Evolutionary conservation across 352 stramenopile species (phyloP).

Genomic region (Stramenopiles sp.): DNA sequence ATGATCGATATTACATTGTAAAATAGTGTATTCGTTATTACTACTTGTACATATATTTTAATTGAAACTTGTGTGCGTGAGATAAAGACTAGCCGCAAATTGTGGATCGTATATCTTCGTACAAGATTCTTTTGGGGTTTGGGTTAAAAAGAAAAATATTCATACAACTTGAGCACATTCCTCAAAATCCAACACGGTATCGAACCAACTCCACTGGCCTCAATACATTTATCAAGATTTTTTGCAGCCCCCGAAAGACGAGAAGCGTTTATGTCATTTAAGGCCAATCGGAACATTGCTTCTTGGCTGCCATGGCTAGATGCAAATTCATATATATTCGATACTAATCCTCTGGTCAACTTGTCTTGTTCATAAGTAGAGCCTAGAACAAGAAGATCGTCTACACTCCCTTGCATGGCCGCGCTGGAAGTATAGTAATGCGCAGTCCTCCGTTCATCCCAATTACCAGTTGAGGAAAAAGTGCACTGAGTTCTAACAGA

Average conservation of each 20-base stretch:
- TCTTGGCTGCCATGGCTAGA: not conserved
- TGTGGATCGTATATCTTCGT: no score
- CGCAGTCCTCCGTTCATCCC: not conserved
- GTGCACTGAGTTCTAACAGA: not conserved
- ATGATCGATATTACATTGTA: no score
- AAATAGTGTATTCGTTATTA: no score
- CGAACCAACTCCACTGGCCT: not conserved
- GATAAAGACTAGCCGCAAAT: no score
- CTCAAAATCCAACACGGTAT: not conserved
- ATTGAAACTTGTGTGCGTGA: no score
- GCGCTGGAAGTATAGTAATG: not conserved
- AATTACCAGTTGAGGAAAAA: not conserved
- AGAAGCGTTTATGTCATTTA: not conserved
- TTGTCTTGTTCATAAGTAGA: not conserved
- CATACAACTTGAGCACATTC: not conserved
- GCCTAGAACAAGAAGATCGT: not conserved
- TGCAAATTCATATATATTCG: not conserved
- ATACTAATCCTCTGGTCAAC: not conserved
- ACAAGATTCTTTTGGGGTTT: not conserved
- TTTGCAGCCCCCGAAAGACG: not conserved
- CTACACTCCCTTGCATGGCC: not conserved
- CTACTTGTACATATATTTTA: no score
- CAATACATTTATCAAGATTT: not conserved
- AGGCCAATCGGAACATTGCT: not conserved
- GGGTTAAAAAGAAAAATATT: not conserved